Conservation (phyloP, 176 grass and related monocot genomes). For the Alopecurus myosuroides region DNA sequence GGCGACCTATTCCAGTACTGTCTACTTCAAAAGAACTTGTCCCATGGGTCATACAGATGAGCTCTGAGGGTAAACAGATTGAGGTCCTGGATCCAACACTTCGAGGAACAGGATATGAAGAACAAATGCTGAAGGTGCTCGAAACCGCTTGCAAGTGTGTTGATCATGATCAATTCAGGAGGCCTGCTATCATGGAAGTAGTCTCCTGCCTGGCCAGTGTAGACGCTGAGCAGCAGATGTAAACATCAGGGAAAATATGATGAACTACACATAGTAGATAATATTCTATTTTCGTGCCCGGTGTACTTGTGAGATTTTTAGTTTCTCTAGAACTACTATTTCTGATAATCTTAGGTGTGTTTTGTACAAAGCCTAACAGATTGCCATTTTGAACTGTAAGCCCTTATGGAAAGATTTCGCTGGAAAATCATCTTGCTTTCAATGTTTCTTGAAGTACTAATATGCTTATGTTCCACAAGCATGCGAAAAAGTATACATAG, state of each 20-base stretch:
- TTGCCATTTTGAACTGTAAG: neutral
- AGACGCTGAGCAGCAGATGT: too few species aligned
- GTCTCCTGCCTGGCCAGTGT: too few species aligned
- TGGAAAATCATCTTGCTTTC: neutral
- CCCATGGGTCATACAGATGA: constrained; percentile 33
- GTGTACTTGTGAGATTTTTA: neutral
- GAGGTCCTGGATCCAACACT: constrained; percentile 44
- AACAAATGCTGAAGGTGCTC: constrained; percentile 51
- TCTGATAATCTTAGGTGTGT: neutral
- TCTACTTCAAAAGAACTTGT: constrained; percentile 49
- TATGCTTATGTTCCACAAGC: neutral
- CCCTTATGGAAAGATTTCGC: neutral
- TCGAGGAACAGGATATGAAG: constrained; percentile 17
- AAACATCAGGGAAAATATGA: too few species aligned
- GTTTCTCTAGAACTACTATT: neutral
- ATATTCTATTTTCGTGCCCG: neutral
- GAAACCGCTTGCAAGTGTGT: constrained; percentile 52
- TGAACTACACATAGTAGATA: neutral
- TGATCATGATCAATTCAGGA: constrained; percentile 8
- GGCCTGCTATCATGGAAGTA: too few species aligned
- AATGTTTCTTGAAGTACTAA: neutral
- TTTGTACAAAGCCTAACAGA: neutral
- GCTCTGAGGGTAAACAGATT: constrained; percentile 10
- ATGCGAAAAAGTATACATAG: neutral
- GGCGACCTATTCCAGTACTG: constrained; percentile 25